Base-by-base conservation (phyloP, 2,329 filamentous ascomycete genomes). In the Fusarium vanettenii region DNA sequence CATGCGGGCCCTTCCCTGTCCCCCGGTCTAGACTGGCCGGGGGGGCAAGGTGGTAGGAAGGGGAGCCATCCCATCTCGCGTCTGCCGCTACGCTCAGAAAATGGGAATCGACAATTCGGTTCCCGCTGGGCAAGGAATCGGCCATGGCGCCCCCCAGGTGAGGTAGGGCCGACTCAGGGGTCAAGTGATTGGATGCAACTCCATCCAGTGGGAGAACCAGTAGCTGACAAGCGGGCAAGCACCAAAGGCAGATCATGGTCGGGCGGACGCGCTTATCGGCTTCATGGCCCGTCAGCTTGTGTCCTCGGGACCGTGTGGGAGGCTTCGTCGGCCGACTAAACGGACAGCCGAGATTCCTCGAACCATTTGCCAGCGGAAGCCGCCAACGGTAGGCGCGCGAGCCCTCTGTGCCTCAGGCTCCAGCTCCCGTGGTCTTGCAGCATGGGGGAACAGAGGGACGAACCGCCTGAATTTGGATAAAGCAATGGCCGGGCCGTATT, bases 21-120 rank as follows among this genome's bases (percentile, higher is more conserved):
- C 45, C 48, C 50, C 22, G 60, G 66, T 39, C 50, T 66, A 52
- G 73, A 74, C 64, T 60, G 59, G 33, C 45, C 31, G 16, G 25
- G n/a, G 31, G 16, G 33, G 3, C 14, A 37, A 16, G 35, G 35
- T 37, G 35, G 35, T 35, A 35, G 33, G 13, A 16, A 20, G 29
- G 41, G 43, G 43, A 45, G 22, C 43, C 31, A 25, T 37, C 33
- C 43, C 31, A 25, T 37, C 33, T 62, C 45, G 67, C 43, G 55
- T 59, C 33, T 67, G 20, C 11, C 39, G 14, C n/a, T 16, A 43
- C 22, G 29, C 48, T 31, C 10, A 50, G n/a, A 43, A 35, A 56
- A 50, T 48, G 64, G 67, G 39, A 71, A 74, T 61, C 50, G 37
- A 72, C 48, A 72, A 65, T 74, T 74, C 64, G 64, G 71, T 71